Percentiles rank a stretch among this genome's conserved stretches.
These are phyloP conservation scores for Paxillus involutus DNA, from an alignment of 768 basidiomycete species.

Conservation along the genomic window DNA sequence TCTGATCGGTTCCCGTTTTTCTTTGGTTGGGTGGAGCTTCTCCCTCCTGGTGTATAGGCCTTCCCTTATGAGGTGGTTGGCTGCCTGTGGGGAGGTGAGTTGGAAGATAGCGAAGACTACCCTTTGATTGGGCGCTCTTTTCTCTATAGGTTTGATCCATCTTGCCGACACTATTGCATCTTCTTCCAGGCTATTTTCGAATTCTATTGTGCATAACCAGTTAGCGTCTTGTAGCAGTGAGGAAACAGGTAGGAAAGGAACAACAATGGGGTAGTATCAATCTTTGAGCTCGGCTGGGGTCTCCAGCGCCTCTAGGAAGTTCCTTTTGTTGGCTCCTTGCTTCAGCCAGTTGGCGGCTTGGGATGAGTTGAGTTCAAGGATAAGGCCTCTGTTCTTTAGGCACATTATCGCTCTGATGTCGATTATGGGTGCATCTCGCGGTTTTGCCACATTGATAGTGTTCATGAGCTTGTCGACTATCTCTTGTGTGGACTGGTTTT, in stretches of 20 bases:
- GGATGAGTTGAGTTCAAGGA: neutral
- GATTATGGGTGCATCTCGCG: neutral
- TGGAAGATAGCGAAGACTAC: neutral
- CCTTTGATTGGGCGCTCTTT: neutral
- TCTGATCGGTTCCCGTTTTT: neutral
- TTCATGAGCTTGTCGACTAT: no score
- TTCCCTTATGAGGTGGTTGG: neutral
- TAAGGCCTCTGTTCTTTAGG: neutral
- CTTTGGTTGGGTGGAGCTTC: constrained; percentile 1
- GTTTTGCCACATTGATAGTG: neutral
- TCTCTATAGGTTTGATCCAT: neutral
- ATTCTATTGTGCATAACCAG: neutral
- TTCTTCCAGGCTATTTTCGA: neutral
- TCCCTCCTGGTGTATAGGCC: neutral
- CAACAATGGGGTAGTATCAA: neutral
- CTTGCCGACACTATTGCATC: neutral
- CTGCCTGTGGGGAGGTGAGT: neutral
- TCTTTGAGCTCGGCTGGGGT: neutral
- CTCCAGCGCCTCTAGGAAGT: neutral
- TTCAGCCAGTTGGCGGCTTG: neutral
- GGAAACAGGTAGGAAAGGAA: neutral
- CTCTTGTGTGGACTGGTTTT: no score
- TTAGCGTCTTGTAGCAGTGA: neutral
- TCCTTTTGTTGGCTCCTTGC: neutral
- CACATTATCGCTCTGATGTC: neutral